Base-by-base conservation (phyloP, 1,139 yeast genomes). In the Saccharomycopsis hybrid region DNA sequence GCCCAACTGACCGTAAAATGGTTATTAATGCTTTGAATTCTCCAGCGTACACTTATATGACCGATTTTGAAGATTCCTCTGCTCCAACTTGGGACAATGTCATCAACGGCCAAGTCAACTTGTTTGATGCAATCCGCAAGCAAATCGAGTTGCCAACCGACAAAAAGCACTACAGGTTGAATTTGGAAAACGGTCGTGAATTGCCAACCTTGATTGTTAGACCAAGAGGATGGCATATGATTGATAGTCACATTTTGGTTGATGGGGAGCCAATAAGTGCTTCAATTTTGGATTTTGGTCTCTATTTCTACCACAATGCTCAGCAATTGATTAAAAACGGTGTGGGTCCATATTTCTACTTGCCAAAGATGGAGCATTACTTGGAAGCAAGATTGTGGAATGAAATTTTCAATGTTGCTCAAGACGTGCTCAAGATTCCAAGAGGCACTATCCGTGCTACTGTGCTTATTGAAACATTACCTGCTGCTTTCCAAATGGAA, bases 71-170 rank as follows among this genome's bases (percentile, higher is more conserved):
- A 69, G 97, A 89, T 70, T 87, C 96, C 33, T 82, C 89, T 60
- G 83, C 97, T 35, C 98, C 98, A 59, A 90, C 97, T 36, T 92
- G 97, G 97, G 70, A 70, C 59, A 89, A 88, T 69, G 77, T 87
- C 74, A 80, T 86, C 55, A 74, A 78, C 59, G 98, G 97, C 53
- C 98, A 92, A 71, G 88, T 85, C 58, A 90, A 92, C 69, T 73
- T 92, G 62, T 89, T 80, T 69, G 97, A 92, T 65, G 97, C 89
- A 39, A 77, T 83, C 49, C 76, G 92, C 68, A 76, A 81, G 61
- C 76, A 81, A 62, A 73, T 84, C 62, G 69, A 73, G 56, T 82
- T 75, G 61, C 67, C 67, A 33, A 62, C 64, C 48, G 62, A 62
- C 27, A 65, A 66, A 42, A 80, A 78, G 65, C 65, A 67, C 53